Evolutionary conservation across 2,329 filamentous ascomycete genomes (phyloP).

Genomic region (Botrytis paeoniae): DNA sequence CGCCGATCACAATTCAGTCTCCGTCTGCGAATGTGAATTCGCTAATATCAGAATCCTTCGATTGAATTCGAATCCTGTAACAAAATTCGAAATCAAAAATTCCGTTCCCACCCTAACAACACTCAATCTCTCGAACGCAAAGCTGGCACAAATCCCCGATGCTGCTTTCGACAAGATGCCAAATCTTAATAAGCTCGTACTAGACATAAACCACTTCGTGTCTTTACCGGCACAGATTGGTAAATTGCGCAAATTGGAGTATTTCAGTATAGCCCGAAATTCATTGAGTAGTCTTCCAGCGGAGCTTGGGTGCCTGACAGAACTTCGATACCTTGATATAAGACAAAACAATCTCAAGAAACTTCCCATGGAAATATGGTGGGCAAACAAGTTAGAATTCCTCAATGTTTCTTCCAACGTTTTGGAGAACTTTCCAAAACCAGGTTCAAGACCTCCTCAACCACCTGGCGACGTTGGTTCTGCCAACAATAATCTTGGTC

Average conservation of each 20-base stretch:
- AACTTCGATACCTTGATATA: slow-evolving; percentile 82
- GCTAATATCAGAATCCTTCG: slow-evolving; percentile 78
- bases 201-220: slow-evolving; percentile 95
- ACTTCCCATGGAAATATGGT: slow-evolving; percentile 93
- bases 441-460: slow-evolving; percentile 66
- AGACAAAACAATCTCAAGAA: slow-evolving; percentile 90
- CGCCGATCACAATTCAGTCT: slow-evolving; percentile 89
- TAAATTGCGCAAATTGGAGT: slow-evolving; percentile 75
- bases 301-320: slow-evolving; percentile 82
- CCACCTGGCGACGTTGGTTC: slow-evolving; percentile 50
- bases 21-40: slow-evolving; percentile 87
- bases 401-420: slow-evolving; percentile 96
- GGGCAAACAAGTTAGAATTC: slow-evolving; percentile 83
- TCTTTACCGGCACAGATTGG: slow-evolving; percentile 84
- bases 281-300: slow-evolving; percentile 77
- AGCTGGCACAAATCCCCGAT: slow-evolving; percentile 83
- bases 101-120: slow-evolving; percentile 78
- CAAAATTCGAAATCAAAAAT: slow-evolving; percentile 79
- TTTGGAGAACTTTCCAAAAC: slow-evolving; percentile 85
- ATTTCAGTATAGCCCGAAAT: slow-evolving; percentile 86
- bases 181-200: slow-evolving; percentile 79
- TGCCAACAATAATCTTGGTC: slow-evolving; percentile 23
- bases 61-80: slow-evolving; percentile 92
- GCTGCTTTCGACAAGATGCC: slow-evolving; percentile 83
- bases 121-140: slow-evolving; percentile 86